Conservation (phyloP, 805 yeast genomes). For the Starmerella vitae region DNA sequence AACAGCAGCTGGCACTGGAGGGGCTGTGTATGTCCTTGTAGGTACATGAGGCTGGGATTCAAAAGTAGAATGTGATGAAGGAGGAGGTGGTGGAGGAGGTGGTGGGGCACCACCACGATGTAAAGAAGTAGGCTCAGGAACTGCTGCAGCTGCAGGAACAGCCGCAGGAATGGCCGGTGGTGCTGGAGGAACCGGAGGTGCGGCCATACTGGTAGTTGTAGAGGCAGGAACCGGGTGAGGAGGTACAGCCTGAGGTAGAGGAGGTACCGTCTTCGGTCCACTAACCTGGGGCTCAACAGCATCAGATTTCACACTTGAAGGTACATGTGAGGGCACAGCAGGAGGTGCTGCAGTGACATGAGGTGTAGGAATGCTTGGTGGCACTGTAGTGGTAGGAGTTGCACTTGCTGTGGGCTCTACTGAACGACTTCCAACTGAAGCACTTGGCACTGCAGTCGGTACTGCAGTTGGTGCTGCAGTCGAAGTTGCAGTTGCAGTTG, state of each 20-base stretch:
- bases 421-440: too few relatives aligned
- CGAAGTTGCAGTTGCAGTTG: slow-evolving; percentile 1
- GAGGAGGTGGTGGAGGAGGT: slow-evolving; percentile 7
- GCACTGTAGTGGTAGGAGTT: neutral
- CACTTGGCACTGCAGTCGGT: neutral
- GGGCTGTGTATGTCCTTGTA: slow-evolving; percentile 2
- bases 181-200: slow-evolving; percentile 12
- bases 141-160: slow-evolving; percentile 14
- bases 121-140: slow-evolving; percentile 8
- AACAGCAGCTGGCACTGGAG: slow-evolving; percentile 2
- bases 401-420: too few relatives aligned
- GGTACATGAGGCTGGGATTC: neutral
- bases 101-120: neutral
- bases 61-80: slow-evolving; percentile 4
- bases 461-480: neutral
- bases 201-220: too few relatives aligned
- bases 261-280: too few relatives aligned
- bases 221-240: too few relatives aligned
- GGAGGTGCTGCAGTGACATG: slow-evolving; percentile 12
- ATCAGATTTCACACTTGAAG: too few relatives aligned
- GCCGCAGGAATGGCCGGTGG: slow-evolving; percentile 9
- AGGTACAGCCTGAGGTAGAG: too few relatives aligned
- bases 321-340: slow-evolving; percentile 10
- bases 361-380: slow-evolving; percentile 2
- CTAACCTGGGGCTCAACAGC: too few relatives aligned